These are phyloP conservation scores for Symbiodinium natans DNA, from an alignment of 73 alveolate genomes.

Conservation along the genomic window DNA sequence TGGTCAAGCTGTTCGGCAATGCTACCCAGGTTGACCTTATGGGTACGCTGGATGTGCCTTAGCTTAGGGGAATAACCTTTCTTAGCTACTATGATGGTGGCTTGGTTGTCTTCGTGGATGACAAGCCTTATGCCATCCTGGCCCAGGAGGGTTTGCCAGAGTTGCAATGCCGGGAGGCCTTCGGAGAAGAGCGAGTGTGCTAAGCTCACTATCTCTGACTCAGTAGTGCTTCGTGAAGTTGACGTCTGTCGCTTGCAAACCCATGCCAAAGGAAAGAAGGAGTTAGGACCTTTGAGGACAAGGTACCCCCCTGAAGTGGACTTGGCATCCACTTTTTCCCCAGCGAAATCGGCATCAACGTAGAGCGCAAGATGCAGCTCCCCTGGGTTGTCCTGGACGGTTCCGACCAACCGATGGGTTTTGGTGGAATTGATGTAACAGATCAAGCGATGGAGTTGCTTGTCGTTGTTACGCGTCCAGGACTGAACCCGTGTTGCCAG, in stretches of 20 bases:
- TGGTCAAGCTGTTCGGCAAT: not conserved
- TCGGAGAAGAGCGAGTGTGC: not conserved
- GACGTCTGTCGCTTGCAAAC: slow-evolving; percentile 12
- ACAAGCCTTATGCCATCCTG: not conserved
- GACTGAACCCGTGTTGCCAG: not conserved
- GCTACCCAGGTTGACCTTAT: slow-evolving; percentile 10
- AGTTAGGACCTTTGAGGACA: not conserved
- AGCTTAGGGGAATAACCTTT: slow-evolving; percentile 42
- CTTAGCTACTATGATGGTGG: not conserved
- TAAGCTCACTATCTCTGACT: not conserved
- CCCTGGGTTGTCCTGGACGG: not conserved
- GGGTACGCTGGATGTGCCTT: slow-evolving; percentile 4
- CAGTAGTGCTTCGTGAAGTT: not conserved
- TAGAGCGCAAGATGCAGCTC: not conserved
- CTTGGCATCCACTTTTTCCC: not conserved
- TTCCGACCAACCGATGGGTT: not conserved
- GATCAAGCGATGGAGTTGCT: not conserved
- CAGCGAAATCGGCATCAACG: slow-evolving; percentile 46
- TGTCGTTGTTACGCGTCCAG: not conserved
- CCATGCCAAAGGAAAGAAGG: slow-evolving; percentile 37
- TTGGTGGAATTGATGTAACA: not conserved
- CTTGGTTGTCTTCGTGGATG: slow-evolving; percentile 27
- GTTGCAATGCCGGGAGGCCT: not conserved
- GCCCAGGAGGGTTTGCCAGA: not conserved
- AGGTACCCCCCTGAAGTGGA: slow-evolving; percentile 44